Base-by-base conservation (phyloP, 2,329 filamentous ascomycete species). In the Ascochyta viciae-villosae region DNA sequence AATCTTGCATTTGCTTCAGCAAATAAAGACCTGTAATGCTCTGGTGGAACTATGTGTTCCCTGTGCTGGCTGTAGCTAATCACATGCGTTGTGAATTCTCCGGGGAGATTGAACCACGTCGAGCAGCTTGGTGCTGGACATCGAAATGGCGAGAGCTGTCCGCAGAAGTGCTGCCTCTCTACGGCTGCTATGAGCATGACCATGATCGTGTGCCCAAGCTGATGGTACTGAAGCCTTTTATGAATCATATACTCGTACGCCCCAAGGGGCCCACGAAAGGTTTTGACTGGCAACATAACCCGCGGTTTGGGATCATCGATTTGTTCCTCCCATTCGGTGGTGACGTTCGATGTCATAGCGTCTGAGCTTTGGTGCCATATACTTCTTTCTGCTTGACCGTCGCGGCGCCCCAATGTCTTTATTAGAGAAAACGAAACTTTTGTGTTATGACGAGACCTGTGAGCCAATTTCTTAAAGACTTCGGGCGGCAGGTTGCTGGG, bases 81-180 rank as follows among this genome's bases (percentile, higher is more conserved):
- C 38, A 50, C 26, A 35, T 50, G 46, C 37, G 38, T 42, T 13
- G 37, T 50, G 37, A 35, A 50, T 35, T 49, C 46, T 34, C 46
- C 37, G 4, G 37, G 37, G 16, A 24, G 35, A 24, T 33, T 27
- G 13, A 50, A 50, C 27, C 13, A 35, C 12, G 8, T 27, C 16
- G 19, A 26, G 38, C 46, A 50, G 37, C 38, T 16, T 42, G 29
- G 19, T 19, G 46, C 37, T 50, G 46, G 37, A 35, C 46, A 50
- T 50, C 2, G 38, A 19, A 50, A 50, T 35, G 37, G 46, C 38
- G 27, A 41, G 19, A 13, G 46, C 38, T 35, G 46, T 42, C 27
- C 38, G 46, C 22, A 26, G 22, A 42, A 50, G 38, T 50, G 38
- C 19, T 50, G 29, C 13, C 38, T 35, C 15, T 42, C 38, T 35